Conservation (phyloP, 73 alveolate species). For the Stentor roeselii region DNA sequence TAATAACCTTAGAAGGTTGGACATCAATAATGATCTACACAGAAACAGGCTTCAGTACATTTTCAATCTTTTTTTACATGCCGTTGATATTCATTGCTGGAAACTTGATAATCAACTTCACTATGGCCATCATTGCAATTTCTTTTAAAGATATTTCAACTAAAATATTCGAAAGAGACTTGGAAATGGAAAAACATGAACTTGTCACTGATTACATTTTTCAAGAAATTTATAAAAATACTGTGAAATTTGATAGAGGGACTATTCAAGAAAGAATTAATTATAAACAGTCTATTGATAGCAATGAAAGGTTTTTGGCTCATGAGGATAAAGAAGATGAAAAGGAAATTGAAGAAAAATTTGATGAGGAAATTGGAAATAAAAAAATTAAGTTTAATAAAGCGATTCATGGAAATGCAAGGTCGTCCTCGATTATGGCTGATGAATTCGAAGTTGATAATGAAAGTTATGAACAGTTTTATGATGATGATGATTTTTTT, state of each 20-base stretch:
- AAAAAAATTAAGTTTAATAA: constrained; percentile 36
- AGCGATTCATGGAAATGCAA: constrained; percentile 16
- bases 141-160: constrained; percentile 39
- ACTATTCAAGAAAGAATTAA: background rate
- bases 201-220: background rate
- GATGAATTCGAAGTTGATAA: constrained; percentile 21
- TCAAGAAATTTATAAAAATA: no score
- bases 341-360: background rate
- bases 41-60: constrained; percentile 53
- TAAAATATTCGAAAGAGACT: constrained; percentile 3
- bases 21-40: constrained; percentile 56
- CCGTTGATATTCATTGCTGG: constrained; percentile 81
- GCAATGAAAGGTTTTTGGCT: background rate
- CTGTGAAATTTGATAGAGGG: background rate
- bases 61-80: constrained; percentile 58
- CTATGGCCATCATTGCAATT: constrained; percentile 85
- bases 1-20: constrained; percentile 92
- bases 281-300: background rate
- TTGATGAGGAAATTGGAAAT: constrained; percentile 11
- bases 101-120: constrained; percentile 78
- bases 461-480: constrained; percentile 30
- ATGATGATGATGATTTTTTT: background rate
- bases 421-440: background rate
- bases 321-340: background rate
- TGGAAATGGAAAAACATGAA: background rate